phyloP scores from a whole-genome alignment of 108 stramenopile species.

The Poteriospumella lacustris region DNA sequence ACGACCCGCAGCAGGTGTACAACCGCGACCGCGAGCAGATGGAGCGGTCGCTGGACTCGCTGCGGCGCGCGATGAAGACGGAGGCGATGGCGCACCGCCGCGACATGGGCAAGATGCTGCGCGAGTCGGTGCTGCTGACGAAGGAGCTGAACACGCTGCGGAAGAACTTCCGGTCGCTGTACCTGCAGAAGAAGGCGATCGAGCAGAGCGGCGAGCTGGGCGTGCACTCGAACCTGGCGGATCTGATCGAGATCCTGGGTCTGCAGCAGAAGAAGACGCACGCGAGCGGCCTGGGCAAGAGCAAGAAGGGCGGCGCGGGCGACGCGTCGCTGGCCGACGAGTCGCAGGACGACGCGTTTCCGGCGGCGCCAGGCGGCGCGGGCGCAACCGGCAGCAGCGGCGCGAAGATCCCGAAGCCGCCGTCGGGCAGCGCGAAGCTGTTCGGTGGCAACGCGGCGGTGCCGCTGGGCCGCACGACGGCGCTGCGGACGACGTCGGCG shows the following conservation, averaged over 20 bases:
- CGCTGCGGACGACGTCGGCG: not conserved
- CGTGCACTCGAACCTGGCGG: not conserved
- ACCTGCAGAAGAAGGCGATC: slow-evolving; percentile 10
- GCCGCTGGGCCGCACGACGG: not conserved
- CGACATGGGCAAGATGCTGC: slow-evolving; percentile 48
- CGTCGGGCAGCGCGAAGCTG: no score
- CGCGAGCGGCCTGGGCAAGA: not conserved
- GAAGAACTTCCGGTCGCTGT: not conserved
- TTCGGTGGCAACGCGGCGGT: not conserved
- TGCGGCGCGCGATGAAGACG: slow-evolving; percentile 48
- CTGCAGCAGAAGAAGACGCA: not conserved
- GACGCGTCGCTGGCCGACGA: no score
- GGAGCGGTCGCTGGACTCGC: slow-evolving; percentile 49
- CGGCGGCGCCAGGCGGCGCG: not conserved
- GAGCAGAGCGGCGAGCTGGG: not conserved
- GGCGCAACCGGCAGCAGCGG: not conserved
- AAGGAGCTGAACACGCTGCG: slow-evolving; percentile 48
- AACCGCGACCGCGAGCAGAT: slow-evolving; percentile 54
- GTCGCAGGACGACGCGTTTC: no score
- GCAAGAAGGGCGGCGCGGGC: not conserved
- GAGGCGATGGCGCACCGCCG: slow-evolving; percentile 46
- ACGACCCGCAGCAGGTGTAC: slow-evolving; percentile 48
- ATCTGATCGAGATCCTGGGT: slow-evolving; percentile 21
- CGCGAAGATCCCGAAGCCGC: not conserved
- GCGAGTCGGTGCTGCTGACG: slow-evolving; percentile 53